phyloP scores from a whole-genome alignment of 78 protist species.

The Goniomonas avonlea region DNA sequence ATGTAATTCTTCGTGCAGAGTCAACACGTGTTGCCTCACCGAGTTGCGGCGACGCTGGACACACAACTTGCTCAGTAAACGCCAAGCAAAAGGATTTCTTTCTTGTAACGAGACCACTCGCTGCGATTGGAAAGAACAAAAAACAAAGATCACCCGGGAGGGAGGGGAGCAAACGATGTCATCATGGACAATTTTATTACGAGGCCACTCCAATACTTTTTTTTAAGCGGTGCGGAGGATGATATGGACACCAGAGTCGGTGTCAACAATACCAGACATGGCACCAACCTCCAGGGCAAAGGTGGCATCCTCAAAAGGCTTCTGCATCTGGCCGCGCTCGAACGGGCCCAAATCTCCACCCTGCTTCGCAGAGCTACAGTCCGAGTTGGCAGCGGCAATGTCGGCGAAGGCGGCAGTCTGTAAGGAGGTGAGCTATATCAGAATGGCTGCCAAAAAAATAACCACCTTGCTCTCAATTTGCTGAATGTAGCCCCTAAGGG shows the following conservation, averaged over 20 bases:
- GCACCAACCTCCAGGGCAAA: conserved; percentile 2
- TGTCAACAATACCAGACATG: conserved; percentile 11
- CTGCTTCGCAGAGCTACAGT: conserved; percentile 14
- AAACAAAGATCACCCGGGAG: too few species aligned
- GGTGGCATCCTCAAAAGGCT: conserved; percentile 21
- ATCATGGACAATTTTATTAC: too few species aligned
- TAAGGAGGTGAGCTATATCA: background rate
- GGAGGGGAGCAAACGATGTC: too few species aligned
- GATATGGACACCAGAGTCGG: conserved; percentile 33
- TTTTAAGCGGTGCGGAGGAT: conserved; percentile 28
- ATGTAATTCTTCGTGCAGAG: too few species aligned
- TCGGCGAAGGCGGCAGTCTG: background rate
- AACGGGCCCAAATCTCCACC: conserved; percentile 4
- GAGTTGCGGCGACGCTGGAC: too few species aligned
- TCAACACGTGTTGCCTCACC: too few species aligned
- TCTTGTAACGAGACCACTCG: too few species aligned
- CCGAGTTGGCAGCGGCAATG: conserved; percentile 12
- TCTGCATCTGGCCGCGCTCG: conserved; percentile 22
- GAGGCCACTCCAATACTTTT: too few species aligned
- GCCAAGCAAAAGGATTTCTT: too few species aligned
- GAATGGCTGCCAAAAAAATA: background rate
- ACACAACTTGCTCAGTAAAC: too few species aligned
- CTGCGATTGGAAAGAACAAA: too few species aligned
- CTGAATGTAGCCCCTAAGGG: background rate
- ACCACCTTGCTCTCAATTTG: background rate